Percentiles rank a stretch among this genome's conserved stretches.
phyloP scores from a whole-genome alignment of 1,284 basidiomycete genomes.

The Ganoderma boninense region DNA sequence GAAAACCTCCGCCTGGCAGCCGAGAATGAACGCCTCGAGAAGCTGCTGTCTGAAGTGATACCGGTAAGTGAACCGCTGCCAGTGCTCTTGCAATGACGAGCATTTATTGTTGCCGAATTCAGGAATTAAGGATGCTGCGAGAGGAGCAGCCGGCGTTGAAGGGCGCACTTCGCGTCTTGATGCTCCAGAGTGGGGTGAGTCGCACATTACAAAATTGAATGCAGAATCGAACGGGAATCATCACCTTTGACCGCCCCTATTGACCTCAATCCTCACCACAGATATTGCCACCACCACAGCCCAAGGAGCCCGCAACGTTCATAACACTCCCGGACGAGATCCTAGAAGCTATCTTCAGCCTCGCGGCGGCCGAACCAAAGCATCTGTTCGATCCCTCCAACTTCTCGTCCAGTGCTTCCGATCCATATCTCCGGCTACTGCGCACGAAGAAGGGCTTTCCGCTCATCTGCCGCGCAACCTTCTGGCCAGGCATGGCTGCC shows the following conservation, averaged over 20 bases:
- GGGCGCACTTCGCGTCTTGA: neutral
- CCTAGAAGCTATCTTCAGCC: neutral
- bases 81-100: neutral
- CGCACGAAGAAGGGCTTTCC: slow-evolving; percentile 10
- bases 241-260: too few relatives aligned
- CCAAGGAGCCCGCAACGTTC: neutral
- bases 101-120: neutral
- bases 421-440: neutral
- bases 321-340: neutral
- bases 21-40: neutral
- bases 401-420: neutral
- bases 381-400: neutral
- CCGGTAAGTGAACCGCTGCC: neutral
- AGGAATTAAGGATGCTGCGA: neutral
- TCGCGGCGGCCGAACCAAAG: neutral
- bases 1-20: neutral
- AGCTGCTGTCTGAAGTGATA: neutral
- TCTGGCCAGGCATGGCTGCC: slow-evolving; percentile 7
- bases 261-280: neutral
- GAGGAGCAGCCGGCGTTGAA: neutral
- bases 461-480: slow-evolving; percentile 4
- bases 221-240: too few relatives aligned
- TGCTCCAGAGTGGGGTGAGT: neutral
- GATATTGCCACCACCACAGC: neutral
- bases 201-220: too few relatives aligned